Evolutionary conservation across 768 basidiomycete genomes (phyloP), one percentile per base, ranked within the genome.

Genomic region (Cyclocybe aegerita): DNA sequence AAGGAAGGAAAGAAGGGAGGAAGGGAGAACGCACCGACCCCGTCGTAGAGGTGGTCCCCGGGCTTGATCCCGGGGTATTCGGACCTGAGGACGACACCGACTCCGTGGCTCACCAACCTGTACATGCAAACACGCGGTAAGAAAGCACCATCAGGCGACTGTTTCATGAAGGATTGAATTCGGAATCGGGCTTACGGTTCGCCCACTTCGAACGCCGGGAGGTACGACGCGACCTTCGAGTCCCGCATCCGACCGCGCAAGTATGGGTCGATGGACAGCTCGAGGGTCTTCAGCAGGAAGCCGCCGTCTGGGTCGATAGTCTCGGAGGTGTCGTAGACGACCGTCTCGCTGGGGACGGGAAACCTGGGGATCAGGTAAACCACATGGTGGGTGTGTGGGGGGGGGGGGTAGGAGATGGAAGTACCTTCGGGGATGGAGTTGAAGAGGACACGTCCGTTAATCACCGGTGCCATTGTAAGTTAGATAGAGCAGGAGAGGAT

Each of bases 301-400:
- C 78, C 77, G 0, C 77, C 76, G 12, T 80, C 77, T 14, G 75
- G 56, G 54, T 84, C 82, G 56, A 85, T 82, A 0, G 66, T 73
- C 47, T 72, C 59, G 0, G 65, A 72, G 4, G 50, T 64, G 49
- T 82, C 79, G 51, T 78, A 71, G 0, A 74, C 57, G 2, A 73
- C 72, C 4, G 77, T 78, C 55, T 76, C 68, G 12, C 77, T 77
- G 0, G 73, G 74, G 33, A 71, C 65, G 9, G 77, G 76, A 46
- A 75, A 7, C 64, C 75, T 70, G 37, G 12, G 46, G 11, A 11
- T n/a, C 15, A 30, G 29, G 8, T 29, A 31, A 14, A 64, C 9
- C 2, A 35, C 15, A 3, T 34, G 12, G 3, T 30, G n/a, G 11
- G 41, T 2, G 2, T 14, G 31, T 5, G n/a, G 15, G 10, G 17